Conservation (phyloP, 2,329 filamentous ascomycete genomes). For the Paraphaeosphaeria minitans region DNA sequence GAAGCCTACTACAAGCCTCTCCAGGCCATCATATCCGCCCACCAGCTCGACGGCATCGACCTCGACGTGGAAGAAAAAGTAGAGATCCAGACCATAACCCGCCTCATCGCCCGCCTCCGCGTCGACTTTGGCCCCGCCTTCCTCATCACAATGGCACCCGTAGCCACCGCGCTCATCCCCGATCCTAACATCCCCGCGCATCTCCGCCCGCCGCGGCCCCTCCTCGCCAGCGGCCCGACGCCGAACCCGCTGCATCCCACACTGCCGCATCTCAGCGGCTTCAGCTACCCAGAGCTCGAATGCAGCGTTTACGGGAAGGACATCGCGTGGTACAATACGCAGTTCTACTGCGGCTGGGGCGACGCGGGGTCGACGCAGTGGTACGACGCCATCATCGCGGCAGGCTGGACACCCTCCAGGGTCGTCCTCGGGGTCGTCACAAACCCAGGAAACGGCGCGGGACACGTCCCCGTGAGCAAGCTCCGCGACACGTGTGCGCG, state of each 20-base stretch:
- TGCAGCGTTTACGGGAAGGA: slow-evolving; percentile 45
- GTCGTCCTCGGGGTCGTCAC: slow-evolving; percentile 84
- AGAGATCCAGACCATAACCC: slow-evolving; percentile 66
- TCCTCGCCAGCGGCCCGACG: slow-evolving; percentile 33
- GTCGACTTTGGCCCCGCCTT: slow-evolving; percentile 72
- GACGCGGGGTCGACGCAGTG: slow-evolving; percentile 59
- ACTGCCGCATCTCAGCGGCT: slow-evolving; percentile 73
- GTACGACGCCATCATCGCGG: slow-evolving; percentile 60
- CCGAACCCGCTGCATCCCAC: slow-evolving; percentile 43
- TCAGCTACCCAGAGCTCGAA: slow-evolving; percentile 78
- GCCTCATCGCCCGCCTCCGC: slow-evolving; percentile 55
- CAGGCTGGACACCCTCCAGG: slow-evolving; percentile 74
- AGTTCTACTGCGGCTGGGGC: slow-evolving; percentile 94
- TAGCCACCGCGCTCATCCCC: slow-evolving; percentile 73
- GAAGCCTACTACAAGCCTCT: slow-evolving; percentile 76
- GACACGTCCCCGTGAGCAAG: slow-evolving; percentile 64
- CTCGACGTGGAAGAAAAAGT: slow-evolving; percentile 69
- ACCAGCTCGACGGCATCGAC: slow-evolving; percentile 50
- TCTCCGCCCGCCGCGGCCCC: slow-evolving; percentile 34
- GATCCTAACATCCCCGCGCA: slow-evolving; percentile 42
- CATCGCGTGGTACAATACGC: slow-evolving; percentile 86
- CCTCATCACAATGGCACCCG: slow-evolving; percentile 80
- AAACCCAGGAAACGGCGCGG: slow-evolving; percentile 71
- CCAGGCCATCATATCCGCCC: slow-evolving; percentile 64
- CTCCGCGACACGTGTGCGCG: slow-evolving; percentile 63